Conservation (phyloP, 1,284 basidiomycete genomes). For the Moesziomyces sp. region DNA sequence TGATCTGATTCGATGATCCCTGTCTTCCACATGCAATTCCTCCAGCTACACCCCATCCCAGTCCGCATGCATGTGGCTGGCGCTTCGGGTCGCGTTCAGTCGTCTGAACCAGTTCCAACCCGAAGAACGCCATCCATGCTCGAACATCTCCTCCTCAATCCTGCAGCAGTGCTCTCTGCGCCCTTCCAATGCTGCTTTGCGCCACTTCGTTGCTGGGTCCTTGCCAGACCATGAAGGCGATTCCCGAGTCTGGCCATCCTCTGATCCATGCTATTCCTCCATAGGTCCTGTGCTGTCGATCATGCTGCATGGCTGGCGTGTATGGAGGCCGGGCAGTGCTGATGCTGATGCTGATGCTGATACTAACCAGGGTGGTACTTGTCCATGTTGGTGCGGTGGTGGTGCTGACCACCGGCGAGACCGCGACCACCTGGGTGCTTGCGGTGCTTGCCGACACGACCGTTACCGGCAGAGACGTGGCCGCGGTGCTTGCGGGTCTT, state of each 20-base stretch:
- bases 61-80: too few relatives aligned
- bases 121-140: too few relatives aligned
- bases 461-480: constrained; percentile 91
- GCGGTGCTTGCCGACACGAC: constrained; percentile 99
- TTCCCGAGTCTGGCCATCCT: not conserved
- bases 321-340: not conserved
- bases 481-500: constrained; percentile 92
- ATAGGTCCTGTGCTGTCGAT: not conserved
- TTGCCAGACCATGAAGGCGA: too few relatives aligned
- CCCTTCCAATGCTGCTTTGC: too few relatives aligned
- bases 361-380: constrained; percentile 68
- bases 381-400: constrained; percentile 80
- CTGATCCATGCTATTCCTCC: not conserved
- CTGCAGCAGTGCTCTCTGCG: too few relatives aligned
- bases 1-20: too few relatives aligned
- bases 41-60: too few relatives aligned
- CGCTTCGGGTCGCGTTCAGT: too few relatives aligned
- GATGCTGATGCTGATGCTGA: constrained; percentile 5
- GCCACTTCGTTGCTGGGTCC: too few relatives aligned
- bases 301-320: constrained; percentile 1
- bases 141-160: too few relatives aligned
- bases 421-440: constrained; percentile 99
- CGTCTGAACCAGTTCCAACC: too few relatives aligned
- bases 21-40: too few relatives aligned
- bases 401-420: constrained; percentile 99